A percentile compares a stretch with the other conserved stretches of the same genome.
phyloP scores from a whole-genome alignment of 352 stramenopile genomes.

The Phytophthora chlamydospora region DNA sequence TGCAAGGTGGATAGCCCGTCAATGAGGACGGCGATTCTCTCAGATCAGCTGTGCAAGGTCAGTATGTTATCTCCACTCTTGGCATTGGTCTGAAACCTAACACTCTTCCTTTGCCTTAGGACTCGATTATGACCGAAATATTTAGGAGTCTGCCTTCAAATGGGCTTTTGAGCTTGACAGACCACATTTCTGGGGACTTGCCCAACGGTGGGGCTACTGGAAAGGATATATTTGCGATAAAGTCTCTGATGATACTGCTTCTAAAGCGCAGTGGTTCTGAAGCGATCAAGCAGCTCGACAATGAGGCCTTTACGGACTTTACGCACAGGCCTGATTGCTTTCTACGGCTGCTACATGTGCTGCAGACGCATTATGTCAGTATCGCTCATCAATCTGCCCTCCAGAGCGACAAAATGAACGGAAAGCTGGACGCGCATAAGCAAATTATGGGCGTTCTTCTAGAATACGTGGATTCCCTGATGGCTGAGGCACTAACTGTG shows the following conservation, averaged over 20 bases:
- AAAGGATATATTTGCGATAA: constrained; percentile 18
- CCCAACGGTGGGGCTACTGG: constrained; percentile 4
- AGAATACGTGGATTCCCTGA: constrained; percentile 47
- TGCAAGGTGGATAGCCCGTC: constrained; percentile 15
- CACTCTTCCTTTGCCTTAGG: constrained; percentile 12
- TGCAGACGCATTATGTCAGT: constrained; percentile 54
- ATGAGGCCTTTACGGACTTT: constrained; percentile 27
- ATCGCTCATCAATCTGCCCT: constrained; percentile 23
- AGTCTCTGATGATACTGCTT: constrained; percentile 31
- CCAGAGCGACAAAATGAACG: not conserved
- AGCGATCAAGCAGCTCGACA: constrained; percentile 26
- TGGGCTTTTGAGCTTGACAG: not conserved
- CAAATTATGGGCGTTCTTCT: constrained; percentile 40
- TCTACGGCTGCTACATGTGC: constrained; percentile 38
- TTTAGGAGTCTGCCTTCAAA: constrained; percentile 24
- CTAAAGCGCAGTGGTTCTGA: constrained; percentile 29
- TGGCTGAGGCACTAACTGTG: constrained; percentile 39
- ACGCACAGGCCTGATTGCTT: constrained; percentile 32
- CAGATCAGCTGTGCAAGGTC: constrained; percentile 31
- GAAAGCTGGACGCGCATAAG: not conserved
- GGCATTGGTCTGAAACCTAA: not conserved
- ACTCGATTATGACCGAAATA: constrained; percentile 36
- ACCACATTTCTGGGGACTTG: not conserved
- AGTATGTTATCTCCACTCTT: constrained; percentile 1
- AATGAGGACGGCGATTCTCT: constrained; percentile 36